Evolutionary conservation across 2,329 filamentous ascomycete species (phyloP).

Genomic region (Scedosporium apiospermum): DNA sequence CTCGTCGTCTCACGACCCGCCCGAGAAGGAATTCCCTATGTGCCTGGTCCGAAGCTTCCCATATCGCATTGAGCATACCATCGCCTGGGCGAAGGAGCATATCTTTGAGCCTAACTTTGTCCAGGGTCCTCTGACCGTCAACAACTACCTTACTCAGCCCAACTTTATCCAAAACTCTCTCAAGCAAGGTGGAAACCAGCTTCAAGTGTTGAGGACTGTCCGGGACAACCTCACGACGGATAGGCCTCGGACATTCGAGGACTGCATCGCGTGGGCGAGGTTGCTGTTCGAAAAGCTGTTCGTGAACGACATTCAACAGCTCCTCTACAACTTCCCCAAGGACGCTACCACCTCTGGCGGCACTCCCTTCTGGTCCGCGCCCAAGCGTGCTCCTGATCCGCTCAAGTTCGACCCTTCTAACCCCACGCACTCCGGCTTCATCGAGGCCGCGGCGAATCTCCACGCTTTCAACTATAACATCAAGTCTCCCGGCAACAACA

Average conservation of each 20-base stretch:
- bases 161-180: conserved; percentile 81
- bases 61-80: conserved; percentile 97
- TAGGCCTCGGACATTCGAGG: conserved; percentile 85
- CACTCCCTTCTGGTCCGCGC: conserved; percentile 93
- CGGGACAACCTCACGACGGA: conserved; percentile 85
- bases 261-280: conserved; percentile 93
- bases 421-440: conserved; percentile 76
- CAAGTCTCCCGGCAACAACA: conserved; percentile 63
- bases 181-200: conserved; percentile 91
- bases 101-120: conserved; percentile 92
- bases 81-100: conserved; percentile 88
- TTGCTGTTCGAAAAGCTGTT: conserved; percentile 93
- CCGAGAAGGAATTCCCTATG: conserved; percentile 98
- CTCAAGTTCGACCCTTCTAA: conserved; percentile 83
- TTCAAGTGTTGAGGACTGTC: conserved; percentile 83
- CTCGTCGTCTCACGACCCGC: conserved; percentile 87
- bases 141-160: conserved; percentile 83
- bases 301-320: conserved; percentile 90
- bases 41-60: conserved; percentile 96
- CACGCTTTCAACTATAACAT: conserved; percentile 98
- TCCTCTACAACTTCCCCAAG: conserved; percentile 95
- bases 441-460: conserved; percentile 80
- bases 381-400: conserved; percentile 89
- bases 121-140: conserved; percentile 86
- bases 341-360: conserved; percentile 82